A percentile compares a stretch with the other conserved stretches of the same genome.
Conservation (phyloP, 805 yeast species). For the Pichia californica region DNA sequence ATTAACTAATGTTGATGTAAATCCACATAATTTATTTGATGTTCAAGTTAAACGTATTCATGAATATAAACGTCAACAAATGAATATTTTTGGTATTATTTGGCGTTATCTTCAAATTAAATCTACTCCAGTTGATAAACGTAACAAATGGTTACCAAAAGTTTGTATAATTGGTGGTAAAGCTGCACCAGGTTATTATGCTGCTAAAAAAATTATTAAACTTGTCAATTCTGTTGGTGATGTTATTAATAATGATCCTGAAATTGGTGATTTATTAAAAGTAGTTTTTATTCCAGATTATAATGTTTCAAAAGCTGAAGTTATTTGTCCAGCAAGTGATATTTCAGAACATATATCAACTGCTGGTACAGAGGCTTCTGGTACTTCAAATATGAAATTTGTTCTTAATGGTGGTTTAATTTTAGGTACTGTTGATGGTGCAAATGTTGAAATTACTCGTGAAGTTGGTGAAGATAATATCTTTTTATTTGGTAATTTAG, state of each 20-base stretch:
- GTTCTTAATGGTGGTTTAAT: conserved; percentile 91
- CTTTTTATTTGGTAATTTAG: conserved; percentile 83
- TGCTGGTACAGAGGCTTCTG: conserved; percentile 96
- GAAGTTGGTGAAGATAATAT: conserved; percentile 92
- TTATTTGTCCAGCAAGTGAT: conserved; percentile 85
- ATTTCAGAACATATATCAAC: conserved; percentile 91
- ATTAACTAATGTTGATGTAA: conserved; percentile 56
- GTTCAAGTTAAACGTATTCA: conserved; percentile 93
- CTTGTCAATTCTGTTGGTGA: conserved; percentile 75
- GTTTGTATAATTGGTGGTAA: conserved; percentile 88
- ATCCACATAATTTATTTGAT: conserved; percentile 74
- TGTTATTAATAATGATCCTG: conserved; percentile 73
- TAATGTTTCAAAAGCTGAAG: conserved; percentile 90
- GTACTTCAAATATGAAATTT: conserved; percentile 94
- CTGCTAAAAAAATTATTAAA: conserved; percentile 88
- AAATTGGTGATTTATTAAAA: conserved; percentile 68
- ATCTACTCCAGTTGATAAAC: conserved; percentile 55
- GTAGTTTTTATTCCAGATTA: conserved; percentile 89
- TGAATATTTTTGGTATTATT: conserved; percentile 86
- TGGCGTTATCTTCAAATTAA: conserved; percentile 76
- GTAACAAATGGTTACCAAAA: conserved; percentile 62
- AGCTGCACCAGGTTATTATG: conserved; percentile 96
- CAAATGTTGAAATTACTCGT: conserved; percentile 89
- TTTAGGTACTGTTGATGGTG: conserved; percentile 95
- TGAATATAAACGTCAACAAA: conserved; percentile 92